Conservation (phyloP, 2,329 filamentous ascomycete species). For the Alternaria postmessia region DNA sequence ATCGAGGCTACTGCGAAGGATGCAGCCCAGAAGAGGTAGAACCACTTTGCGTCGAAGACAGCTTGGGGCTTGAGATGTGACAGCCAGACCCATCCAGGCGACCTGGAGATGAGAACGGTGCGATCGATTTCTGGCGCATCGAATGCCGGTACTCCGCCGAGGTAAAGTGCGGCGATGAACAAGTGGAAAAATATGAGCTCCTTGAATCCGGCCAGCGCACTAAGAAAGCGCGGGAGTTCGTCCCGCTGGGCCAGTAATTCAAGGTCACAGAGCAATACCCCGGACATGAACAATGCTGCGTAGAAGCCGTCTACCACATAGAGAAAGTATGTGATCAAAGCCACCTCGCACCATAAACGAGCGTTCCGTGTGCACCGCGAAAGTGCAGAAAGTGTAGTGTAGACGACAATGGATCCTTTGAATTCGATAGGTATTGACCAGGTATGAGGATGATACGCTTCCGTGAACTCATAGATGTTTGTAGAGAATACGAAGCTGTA, state of each 20-base stretch:
- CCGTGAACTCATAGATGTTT: slow-evolving; percentile 64
- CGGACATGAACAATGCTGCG: slow-evolving; percentile 52
- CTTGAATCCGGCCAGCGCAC: slow-evolving; percentile 62
- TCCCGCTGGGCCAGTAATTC: slow-evolving; percentile 42
- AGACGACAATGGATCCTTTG: slow-evolving; percentile 69
- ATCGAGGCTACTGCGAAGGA: slow-evolving; percentile 64
- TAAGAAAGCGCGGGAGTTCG: slow-evolving; percentile 56
- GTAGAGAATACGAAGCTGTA: slow-evolving; percentile 73
- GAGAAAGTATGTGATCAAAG: slow-evolving; percentile 70
- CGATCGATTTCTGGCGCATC: slow-evolving; percentile 54
- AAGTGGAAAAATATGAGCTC: slow-evolving; percentile 48
- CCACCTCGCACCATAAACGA: slow-evolving; percentile 63
- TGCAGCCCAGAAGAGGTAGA: slow-evolving; percentile 70
- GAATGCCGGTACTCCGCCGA: slow-evolving; percentile 68
- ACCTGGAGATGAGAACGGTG: slow-evolving; percentile 56
- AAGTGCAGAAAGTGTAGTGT: slow-evolving; percentile 65
- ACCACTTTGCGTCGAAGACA: slow-evolving; percentile 72
- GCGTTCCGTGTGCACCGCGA: slow-evolving; percentile 63
- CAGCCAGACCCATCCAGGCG: slow-evolving; percentile 68
- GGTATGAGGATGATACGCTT: slow-evolving; percentile 42
- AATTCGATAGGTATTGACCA: slow-evolving; percentile 53
- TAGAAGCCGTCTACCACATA: slow-evolving; percentile 72
- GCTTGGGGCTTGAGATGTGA: slow-evolving; percentile 71
- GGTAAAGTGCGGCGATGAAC: slow-evolving; percentile 62
- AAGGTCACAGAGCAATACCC: slow-evolving; percentile 49